phyloP scores from a whole-genome alignment of 352 stramenopile species.

The Poterioochromonas sp. region DNA sequence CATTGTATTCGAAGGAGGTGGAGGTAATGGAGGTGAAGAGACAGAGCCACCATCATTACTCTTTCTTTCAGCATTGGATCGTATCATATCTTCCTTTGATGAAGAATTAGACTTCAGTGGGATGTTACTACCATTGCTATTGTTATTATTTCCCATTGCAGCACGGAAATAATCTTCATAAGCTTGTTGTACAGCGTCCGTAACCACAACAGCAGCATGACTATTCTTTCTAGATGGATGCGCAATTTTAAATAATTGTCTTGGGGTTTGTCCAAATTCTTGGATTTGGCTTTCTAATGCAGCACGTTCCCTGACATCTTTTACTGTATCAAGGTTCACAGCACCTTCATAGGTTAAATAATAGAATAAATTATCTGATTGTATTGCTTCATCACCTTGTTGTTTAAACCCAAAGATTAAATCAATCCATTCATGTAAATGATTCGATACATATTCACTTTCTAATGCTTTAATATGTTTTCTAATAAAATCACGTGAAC shows the following conservation, averaged over 20 bases:
- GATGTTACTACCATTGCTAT: not conserved
- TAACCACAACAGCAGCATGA: not conserved
- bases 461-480: constrained; percentile 87
- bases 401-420: constrained; percentile 95
- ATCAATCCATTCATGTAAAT: constrained; percentile 95
- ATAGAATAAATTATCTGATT: constrained; percentile 93
- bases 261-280: constrained; percentile 51
- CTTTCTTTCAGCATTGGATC: too few species aligned
- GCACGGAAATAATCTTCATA: not conserved
- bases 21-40: not conserved
- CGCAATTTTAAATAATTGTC: constrained; percentile 45
- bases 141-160: not conserved
- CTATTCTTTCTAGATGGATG: constrained; percentile 38
- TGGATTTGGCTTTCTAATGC: constrained; percentile 80
- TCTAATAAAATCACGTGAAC: constrained; percentile 78
- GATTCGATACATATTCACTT: constrained; percentile 78
- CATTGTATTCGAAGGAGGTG: not conserved
- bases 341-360: constrained; percentile 87
- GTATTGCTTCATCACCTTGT: constrained; percentile 77
- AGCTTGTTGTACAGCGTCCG: not conserved
- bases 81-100: too few species aligned
- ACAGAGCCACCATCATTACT: not conserved
- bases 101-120: too few species aligned
- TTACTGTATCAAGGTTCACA: constrained; percentile 73
- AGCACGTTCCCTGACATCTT: constrained; percentile 65